Percentiles rank a stretch among this genome's conserved stretches.
These are phyloP conservation scores for Leishmania gerbilli DNA, from an alignment of 208 protist genomes.

Conservation along the genomic window DNA sequence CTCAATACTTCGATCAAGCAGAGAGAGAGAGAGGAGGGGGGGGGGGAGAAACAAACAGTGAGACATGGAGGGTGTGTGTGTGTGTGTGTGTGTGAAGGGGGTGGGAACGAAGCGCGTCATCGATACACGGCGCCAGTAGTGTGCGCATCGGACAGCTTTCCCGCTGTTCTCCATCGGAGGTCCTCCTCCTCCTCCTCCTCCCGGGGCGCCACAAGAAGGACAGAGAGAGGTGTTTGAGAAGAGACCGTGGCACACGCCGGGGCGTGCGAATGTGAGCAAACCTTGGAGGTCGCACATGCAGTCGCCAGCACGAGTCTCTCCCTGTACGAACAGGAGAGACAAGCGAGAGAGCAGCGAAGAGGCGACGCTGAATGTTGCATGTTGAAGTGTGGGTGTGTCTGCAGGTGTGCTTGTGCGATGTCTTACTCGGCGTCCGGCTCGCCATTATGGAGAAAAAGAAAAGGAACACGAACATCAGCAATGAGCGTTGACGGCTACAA, in stretches of 20 bases:
- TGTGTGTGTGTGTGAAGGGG: background rate
- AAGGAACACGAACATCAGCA: background rate
- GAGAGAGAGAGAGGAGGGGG: background rate
- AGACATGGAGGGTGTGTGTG: background rate
- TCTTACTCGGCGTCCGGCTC: background rate
- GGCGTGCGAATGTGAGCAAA: too few species aligned
- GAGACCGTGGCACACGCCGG: background rate
- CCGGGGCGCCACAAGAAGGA: too few species aligned
- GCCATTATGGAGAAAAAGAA: background rate
- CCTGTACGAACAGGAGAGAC: background rate
- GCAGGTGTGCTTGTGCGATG: background rate
- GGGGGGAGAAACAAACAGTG: background rate
- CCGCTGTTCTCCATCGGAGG: background rate
- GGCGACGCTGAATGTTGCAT: background rate
- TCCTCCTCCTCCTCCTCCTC: too few species aligned
- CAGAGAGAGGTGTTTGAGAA: background rate
- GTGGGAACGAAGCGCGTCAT: background rate
- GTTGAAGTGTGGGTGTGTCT: background rate
- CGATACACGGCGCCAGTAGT: background rate
- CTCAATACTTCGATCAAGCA: background rate
- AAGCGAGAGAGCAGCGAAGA: background rate
- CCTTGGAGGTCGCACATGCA: background rate
- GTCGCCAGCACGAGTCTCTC: background rate
- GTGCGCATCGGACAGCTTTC: too few species aligned
- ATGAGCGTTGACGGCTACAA: background rate